Base-by-base conservation (phyloP, 2,329 filamentous ascomycete genomes). In the Arthrobotrys conoides region DNA sequence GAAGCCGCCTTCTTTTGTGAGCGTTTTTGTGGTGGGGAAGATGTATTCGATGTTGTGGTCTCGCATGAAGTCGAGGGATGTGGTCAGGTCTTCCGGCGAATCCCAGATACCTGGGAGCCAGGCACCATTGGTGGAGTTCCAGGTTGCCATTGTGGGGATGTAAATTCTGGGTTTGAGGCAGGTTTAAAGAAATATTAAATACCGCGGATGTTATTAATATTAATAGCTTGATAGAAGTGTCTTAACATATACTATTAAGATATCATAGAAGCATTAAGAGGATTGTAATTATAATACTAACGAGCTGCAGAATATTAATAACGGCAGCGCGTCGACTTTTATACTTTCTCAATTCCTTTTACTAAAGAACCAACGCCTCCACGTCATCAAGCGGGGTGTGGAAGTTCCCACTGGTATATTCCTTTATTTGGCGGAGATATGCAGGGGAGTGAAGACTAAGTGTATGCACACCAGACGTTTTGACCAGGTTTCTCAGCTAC, bases 21-120 rank as follows among this genome's bases (percentile, higher is more conserved):
- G 30, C 8, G 27, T 59, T 30, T 36, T 8, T 5, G 30, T 38
- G 8, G 18, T 38, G 53, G 30, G 53, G 53, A 59, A 59, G 9
- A 38, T 14, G 53, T 59, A 59, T 59, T 38, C n/a, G n/a, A 59
- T 38, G 8, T 38, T 59, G 10, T 59, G 53, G 53, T 38, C 53
- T 5, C 53, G 53, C 30, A 38, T 38, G 53, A 20, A 59, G 30
- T 59, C 30, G n/a, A 59, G 53, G 30, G 18, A 22, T 22, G 14
- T 14, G 16, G n/a, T 4, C 18, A 59, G 27, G 18, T 3, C 16
- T 10, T 59, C 30, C n/a, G 27, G 8, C n/a, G n/a, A 14, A 4
- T 59, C 27, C 30, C n/a, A 36, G n/a, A 38, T 18, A 9, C 53
- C 30, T 22, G 16, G n/a, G 53, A 59, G 53, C 30, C 30, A 38